Conservation (phyloP, 1,139 yeast genomes). For the Sugiyamaella novakii region DNA sequence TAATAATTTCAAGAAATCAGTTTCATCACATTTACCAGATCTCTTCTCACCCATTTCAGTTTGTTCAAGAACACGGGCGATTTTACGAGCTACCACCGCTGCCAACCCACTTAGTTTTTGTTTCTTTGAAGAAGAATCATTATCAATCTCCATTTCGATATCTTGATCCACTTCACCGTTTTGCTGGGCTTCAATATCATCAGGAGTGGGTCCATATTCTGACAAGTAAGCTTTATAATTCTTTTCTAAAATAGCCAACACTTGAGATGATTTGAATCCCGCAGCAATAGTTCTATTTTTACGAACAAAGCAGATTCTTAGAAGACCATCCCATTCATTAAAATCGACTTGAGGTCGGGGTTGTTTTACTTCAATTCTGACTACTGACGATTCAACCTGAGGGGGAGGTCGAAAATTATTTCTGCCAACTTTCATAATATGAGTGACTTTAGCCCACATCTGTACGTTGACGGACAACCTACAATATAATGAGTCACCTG, state of each 20-base stretch:
- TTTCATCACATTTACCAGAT: slow-evolving; percentile 92
- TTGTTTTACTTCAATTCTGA: slow-evolving; percentile 82
- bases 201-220: slow-evolving; percentile 42
- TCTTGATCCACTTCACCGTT: slow-evolving; percentile 45
- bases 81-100: slow-evolving; percentile 55
- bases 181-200: slow-evolving; percentile 36
- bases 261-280: slow-evolving; percentile 82
- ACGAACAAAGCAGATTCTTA: slow-evolving; percentile 87
- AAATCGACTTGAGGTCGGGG: slow-evolving; percentile 93
- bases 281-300: slow-evolving; percentile 93
- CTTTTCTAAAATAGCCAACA: slow-evolving; percentile 81
- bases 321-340: slow-evolving; percentile 95
- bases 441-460: slow-evolving; percentile 99
- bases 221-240: slow-evolving; percentile 84
- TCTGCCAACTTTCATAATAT: slow-evolving; percentile 96
- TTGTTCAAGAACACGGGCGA: slow-evolving; percentile 61
- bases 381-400: slow-evolving; percentile 95
- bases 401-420: slow-evolving; percentile 99
- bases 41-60: slow-evolving; percentile 85
- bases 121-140: slow-evolving; percentile 53
- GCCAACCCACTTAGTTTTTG: slow-evolving; percentile 19
- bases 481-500: slow-evolving; percentile 92
- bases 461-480: slow-evolving; percentile 94
- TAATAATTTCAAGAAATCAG: slow-evolving; percentile 81
- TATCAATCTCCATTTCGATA: slow-evolving; percentile 54